phyloP scores from a whole-genome alignment of 306 rosid genomes.

The Ormosia emarginata region DNA sequence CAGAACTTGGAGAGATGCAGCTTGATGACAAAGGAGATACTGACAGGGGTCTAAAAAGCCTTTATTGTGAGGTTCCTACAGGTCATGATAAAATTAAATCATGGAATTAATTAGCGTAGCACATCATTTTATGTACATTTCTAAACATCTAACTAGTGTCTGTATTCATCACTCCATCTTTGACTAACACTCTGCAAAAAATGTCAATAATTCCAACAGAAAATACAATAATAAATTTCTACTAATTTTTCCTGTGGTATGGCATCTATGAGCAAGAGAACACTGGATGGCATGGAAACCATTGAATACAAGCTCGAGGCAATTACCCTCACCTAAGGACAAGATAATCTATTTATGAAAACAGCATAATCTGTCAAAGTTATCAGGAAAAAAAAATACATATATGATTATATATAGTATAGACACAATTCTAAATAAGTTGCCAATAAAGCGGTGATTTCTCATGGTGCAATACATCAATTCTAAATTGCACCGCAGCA shows the following conservation, averaged over 20 bases:
- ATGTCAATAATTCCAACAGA: neutral
- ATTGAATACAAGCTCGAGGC: neutral
- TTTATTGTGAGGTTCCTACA: neutral
- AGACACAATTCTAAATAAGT: neutral
- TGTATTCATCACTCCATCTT: neutral
- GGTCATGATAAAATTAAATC: neutral
- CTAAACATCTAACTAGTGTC: neutral
- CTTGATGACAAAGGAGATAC: conserved; percentile 50
- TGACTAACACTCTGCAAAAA: conserved; percentile 3
- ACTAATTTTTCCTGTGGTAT: neutral
- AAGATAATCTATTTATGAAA: neutral
- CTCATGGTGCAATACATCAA: neutral
- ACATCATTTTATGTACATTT: conserved; percentile 3
- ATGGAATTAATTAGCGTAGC: neutral
- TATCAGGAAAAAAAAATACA: neutral
- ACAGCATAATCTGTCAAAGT: neutral
- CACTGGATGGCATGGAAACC: neutral
- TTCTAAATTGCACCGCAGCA: neutral
- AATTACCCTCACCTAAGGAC: neutral
- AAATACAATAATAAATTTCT: neutral
- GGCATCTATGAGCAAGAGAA: neutral
- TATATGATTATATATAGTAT: neutral
- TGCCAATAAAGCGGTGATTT: neutral
- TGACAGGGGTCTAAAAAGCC: conserved; percentile 44
- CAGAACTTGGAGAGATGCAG: conserved; percentile 33